A percentile compares a stretch with the other conserved stretches of the same genome.
Evolutionary conservation across 1,284 basidiomycete species (phyloP).

Genomic region (Ustilago sp.): DNA sequence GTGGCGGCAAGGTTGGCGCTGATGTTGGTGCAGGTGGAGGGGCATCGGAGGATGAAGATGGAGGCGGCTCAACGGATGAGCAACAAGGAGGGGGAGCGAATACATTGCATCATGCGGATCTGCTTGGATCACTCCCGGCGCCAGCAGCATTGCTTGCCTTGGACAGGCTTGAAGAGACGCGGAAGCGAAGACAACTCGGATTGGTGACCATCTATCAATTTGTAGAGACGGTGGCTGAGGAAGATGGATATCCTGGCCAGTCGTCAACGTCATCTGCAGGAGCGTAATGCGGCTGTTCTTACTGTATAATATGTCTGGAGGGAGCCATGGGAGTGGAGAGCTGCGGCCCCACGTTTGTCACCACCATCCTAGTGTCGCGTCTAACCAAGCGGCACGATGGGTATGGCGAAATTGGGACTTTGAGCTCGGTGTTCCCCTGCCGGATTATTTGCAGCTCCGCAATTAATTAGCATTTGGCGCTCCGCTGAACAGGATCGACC

Average conservation of each 20-base stretch:
- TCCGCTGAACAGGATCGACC: slow-evolving; percentile 2
- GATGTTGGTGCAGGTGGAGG: neutral
- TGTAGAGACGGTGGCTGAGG: slow-evolving; percentile 19
- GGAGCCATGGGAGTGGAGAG: neutral
- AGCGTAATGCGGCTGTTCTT: neutral
- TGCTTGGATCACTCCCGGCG: slow-evolving; percentile 39
- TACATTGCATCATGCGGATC: slow-evolving; percentile 40
- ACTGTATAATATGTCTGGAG: neutral
- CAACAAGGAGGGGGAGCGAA: slow-evolving; percentile 7
- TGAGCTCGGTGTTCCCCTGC: slow-evolving; percentile 13
- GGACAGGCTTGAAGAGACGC: slow-evolving; percentile 33
- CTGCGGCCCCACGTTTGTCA: neutral
- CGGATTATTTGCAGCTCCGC: slow-evolving; percentile 12
- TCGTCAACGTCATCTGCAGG: neutral
- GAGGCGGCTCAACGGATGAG: slow-evolving; percentile 17
- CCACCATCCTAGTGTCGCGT: neutral
- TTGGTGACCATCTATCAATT: slow-evolving; percentile 46
- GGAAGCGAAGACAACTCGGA: slow-evolving; percentile 20
- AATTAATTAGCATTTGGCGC: neutral
- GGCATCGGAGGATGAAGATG: slow-evolving; percentile 7
- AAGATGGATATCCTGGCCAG: slow-evolving; percentile 1
- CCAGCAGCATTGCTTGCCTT: slow-evolving; percentile 39
- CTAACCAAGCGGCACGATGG: too few species aligned
- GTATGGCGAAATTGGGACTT: neutral
- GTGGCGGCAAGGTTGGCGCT: slow-evolving; percentile 3